Evolutionary conservation across 192 early-diverging fungal genomes (phyloP), one percentile per base, ranked within the genome.

Genomic region (Geranomyces variabilis): DNA sequence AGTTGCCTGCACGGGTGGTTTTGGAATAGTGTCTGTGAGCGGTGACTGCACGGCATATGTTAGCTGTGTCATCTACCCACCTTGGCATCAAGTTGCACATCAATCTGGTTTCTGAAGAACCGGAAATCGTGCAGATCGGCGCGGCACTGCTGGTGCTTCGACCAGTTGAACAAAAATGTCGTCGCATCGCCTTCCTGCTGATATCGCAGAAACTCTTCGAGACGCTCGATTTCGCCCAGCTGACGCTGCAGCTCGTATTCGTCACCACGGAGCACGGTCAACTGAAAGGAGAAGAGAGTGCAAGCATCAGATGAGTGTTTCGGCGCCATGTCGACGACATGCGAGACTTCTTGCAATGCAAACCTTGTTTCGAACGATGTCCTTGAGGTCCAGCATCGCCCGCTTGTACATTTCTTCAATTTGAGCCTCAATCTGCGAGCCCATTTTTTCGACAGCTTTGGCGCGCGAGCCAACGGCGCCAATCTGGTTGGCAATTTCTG

Each of bases 141-240:
- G 15, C 81, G 75, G 62, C 67, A 72, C 33, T 79, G 61, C 69
- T 84, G 88, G 45, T 88, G 83, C 19, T 76, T 73, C 14, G 80
- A 45, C 84, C 86, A 88, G 58, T 60, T 78, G 69, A 86, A 88
- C 36, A 88, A 60, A 73, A 83, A 88, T 10, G 77, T 75, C 12
- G 80, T 88, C 0, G 86, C 80, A 67, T 87, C 85, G 43, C 86
- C 86, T 53, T 74, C 58, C 65, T 86, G 81, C 61, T 83, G 81
- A 71, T 88, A 88, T 29, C 66, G 63, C 46, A 88, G 46, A 56
- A 88, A 88, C 13, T 81, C 76, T 66, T 88, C 87, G n/a, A 88
- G 59, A 14, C 80, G 75, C 15, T 81, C 80, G 33, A 88, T 84
- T 74, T 88, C 87, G 43, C 58, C 75, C 17, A 83, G 29, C 48